phyloP scores from a whole-genome alignment of 371 early-diverging fungal species.

The Ordospora colligata region DNA sequence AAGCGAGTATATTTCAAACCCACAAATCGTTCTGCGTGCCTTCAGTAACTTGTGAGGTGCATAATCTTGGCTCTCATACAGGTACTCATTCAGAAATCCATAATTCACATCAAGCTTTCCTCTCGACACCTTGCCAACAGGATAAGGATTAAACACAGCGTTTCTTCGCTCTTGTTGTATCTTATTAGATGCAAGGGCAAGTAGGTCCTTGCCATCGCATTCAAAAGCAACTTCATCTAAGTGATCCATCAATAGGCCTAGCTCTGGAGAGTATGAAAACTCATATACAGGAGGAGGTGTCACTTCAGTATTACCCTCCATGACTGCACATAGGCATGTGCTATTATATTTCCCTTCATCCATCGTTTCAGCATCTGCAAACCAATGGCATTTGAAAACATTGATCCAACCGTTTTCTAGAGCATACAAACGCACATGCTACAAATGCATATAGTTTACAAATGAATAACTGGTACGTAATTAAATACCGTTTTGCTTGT shows the following conservation, averaged over 20 bases:
- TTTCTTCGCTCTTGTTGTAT: not conserved
- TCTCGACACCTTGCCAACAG: slow-evolving; percentile 12
- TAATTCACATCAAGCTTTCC: slow-evolving; percentile 11
- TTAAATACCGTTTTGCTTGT: too few species aligned
- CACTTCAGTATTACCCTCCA: too few species aligned
- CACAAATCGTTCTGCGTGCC: slow-evolving; percentile 20
- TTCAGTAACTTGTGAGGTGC: not conserved
- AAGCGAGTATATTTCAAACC: slow-evolving; percentile 33
- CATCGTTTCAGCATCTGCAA: too few species aligned
- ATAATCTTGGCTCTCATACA: slow-evolving; percentile 21
- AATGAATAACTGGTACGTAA: too few species aligned
- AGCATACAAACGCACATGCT: too few species aligned
- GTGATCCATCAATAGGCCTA: not conserved
- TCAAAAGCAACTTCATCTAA: not conserved
- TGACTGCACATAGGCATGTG: too few species aligned
- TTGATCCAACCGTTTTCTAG: too few species aligned
- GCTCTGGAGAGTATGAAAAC: not conserved
- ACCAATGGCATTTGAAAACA: too few species aligned
- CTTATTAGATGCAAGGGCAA: not conserved
- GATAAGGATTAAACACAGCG: not conserved
- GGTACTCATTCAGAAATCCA: slow-evolving; percentile 18
- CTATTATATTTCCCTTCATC: too few species aligned
- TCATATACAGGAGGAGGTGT: not conserved
- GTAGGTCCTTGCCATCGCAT: not conserved
- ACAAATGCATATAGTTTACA: too few species aligned